phyloP scores from a whole-genome alignment of 2,329 filamentous ascomycete genomes.

The Alternaria sp. region DNA sequence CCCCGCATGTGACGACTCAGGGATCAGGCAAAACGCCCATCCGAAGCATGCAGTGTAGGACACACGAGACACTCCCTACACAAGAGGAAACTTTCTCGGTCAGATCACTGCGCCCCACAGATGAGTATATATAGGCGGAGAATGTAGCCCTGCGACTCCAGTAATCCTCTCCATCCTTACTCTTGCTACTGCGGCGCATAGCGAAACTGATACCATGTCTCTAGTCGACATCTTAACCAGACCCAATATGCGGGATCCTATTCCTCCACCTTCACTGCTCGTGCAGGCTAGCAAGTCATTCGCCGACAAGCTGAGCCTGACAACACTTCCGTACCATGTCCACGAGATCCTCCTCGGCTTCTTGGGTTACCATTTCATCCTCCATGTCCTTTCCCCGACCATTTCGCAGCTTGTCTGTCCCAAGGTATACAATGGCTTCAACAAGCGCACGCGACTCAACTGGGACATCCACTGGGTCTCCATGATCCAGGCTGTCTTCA shows the following conservation, averaged over 20 bases:
- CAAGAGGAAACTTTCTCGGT: constrained; percentile 9
- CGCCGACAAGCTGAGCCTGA: constrained; percentile 68
- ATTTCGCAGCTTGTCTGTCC: constrained; percentile 70
- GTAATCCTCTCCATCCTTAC: constrained; percentile 10
- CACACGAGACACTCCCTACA: constrained; percentile 14
- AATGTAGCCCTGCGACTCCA: constrained; percentile 11
- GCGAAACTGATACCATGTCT: constrained; percentile 28
- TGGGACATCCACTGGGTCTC: constrained; percentile 91
- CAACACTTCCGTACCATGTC: constrained; percentile 76
- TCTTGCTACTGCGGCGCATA: neutral
- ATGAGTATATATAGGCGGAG: constrained; percentile 10
- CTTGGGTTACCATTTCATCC: constrained; percentile 73
- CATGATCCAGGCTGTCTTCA: constrained; percentile 75
- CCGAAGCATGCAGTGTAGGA: constrained; percentile 16
- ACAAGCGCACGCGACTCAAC: constrained; percentile 72
- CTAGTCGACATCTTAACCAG: constrained; percentile 24
- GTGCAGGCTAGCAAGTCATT: constrained; percentile 67
- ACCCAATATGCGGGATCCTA: constrained; percentile 73
- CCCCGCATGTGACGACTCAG: constrained; percentile 18
- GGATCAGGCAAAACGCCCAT: constrained; percentile 19
- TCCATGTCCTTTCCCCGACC: constrained; percentile 71
- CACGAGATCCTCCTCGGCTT: constrained; percentile 77
- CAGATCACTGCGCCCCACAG: constrained; percentile 6
- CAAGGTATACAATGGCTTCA: constrained; percentile 67
- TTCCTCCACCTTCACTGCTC: constrained; percentile 67